Conservation (phyloP, 2,329 filamentous ascomycete species). For the Epicoccum sorghinum region DNA sequence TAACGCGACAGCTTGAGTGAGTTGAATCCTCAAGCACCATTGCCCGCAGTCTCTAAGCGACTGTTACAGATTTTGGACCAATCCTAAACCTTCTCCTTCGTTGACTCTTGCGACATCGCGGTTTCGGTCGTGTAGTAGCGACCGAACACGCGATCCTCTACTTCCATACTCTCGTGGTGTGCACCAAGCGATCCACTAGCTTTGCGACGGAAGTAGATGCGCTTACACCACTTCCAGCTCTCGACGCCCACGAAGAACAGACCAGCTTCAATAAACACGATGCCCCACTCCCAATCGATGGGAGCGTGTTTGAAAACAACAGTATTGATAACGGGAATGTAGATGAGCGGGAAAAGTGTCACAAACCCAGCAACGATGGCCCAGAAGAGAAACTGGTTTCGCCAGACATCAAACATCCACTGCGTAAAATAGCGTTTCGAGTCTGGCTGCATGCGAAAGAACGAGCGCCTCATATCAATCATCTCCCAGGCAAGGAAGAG, state of each 20-base stretch:
- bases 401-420: conserved; percentile 72
- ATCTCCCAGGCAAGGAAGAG: conserved; percentile 82
- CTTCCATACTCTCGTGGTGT: conserved; percentile 5
- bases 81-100: conserved; percentile 5
- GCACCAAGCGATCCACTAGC: background rate
- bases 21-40: conserved; percentile 8
- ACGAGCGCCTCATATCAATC: conserved; percentile 72
- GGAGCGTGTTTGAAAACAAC: conserved; percentile 69
- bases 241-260: conserved; percentile 71
- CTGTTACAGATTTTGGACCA: background rate
- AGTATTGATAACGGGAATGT: conserved; percentile 71
- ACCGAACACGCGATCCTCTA: conserved; percentile 14
- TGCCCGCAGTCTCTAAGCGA: background rate
- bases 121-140: conserved; percentile 11
- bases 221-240: conserved; percentile 70
- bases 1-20: background rate
- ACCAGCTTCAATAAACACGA: conserved; percentile 66
- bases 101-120: background rate
- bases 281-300: conserved; percentile 73
- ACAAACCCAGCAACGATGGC: conserved; percentile 53
- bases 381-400: conserved; percentile 68
- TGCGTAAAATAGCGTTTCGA: conserved; percentile 59
- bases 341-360: conserved; percentile 57
- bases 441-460: conserved; percentile 75
- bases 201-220: conserved; percentile 48